phyloP scores from a whole-genome alignment of 768 basidiomycete species.

The Leucosporidium scottii region DNA sequence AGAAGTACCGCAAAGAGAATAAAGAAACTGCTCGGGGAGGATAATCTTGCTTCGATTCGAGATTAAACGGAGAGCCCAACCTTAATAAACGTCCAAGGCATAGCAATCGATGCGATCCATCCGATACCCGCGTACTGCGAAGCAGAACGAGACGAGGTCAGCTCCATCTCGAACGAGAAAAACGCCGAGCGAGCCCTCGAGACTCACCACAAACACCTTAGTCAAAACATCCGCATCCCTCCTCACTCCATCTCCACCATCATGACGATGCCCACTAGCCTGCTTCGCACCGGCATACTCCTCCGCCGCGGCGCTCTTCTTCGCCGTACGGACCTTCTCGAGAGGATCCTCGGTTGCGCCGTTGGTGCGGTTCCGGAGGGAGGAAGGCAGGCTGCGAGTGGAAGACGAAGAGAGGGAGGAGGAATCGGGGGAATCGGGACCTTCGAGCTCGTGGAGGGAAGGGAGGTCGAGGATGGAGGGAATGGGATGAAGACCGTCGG shows the following conservation, averaged over 20 bases:
- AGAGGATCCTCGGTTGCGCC: background rate
- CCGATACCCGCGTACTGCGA: constrained; percentile 73
- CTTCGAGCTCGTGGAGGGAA: constrained; percentile 16
- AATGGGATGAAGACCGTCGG: constrained; percentile 54
- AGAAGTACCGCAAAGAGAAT: no score
- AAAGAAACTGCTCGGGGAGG: no score
- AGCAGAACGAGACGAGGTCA: background rate
- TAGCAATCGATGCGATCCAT: constrained; percentile 27
- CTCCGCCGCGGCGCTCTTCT: background rate
- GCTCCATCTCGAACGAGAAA: constrained; percentile 61
- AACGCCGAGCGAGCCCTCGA: constrained; percentile 2
- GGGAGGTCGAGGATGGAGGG: constrained; percentile 82
- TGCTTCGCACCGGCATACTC: background rate
- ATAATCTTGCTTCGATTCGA: background rate
- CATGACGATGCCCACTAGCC: constrained; percentile 44
- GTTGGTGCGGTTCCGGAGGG: background rate
- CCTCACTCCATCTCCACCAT: constrained; percentile 75
- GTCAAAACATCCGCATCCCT: constrained; percentile 33
- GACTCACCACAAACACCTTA: constrained; percentile 22
- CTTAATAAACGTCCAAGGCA: constrained; percentile 13
- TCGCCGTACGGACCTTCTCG: background rate
- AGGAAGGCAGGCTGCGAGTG: background rate
- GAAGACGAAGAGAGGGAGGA: background rate
- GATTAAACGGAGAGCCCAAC: constrained; percentile 1
- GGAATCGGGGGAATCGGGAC: background rate